These are phyloP conservation scores for Amanita subjunquillea DNA, from an alignment of 768 basidiomycete genomes.

Conservation along the genomic window DNA sequence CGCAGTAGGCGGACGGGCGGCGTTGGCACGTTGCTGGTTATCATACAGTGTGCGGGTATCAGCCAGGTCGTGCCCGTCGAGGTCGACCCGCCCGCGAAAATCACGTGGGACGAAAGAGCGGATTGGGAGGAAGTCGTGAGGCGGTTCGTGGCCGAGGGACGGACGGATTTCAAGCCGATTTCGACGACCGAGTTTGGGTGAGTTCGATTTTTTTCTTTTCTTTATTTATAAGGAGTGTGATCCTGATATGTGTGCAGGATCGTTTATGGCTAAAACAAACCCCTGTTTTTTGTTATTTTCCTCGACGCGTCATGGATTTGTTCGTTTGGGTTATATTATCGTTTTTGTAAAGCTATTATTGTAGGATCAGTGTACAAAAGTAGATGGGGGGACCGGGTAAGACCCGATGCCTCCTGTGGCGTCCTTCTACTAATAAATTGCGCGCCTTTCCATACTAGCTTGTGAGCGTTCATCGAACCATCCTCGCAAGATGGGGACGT, in stretches of 20 bases:
- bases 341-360: too few species aligned
- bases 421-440: too few species aligned
- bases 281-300: neutral
- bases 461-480: too few species aligned
- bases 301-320: too few species aligned
- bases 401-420: too few species aligned
- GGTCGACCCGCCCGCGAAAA: conserved; percentile 68
- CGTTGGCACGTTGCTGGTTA: conserved; percentile 63
- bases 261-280: neutral
- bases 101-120: conserved; percentile 64
- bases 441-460: too few species aligned
- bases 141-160: conserved; percentile 63
- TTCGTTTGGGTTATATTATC: too few species aligned
- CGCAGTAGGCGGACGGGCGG: conserved; percentile 69
- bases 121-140: conserved; percentile 65
- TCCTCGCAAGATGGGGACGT: too few species aligned
- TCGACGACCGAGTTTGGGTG: conserved; percentile 58
- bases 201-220: neutral
- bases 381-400: too few species aligned
- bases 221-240: neutral
- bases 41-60: conserved; percentile 67
- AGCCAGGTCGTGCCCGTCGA: conserved; percentile 84
- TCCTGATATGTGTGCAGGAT: neutral
- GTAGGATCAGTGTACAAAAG: too few species aligned
- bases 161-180: conserved; percentile 77